A percentile compares a stretch with the other conserved stretches of the same genome.
phyloP scores from a whole-genome alignment of 768 basidiomycete genomes.

The Mrakia blollopis region DNA sequence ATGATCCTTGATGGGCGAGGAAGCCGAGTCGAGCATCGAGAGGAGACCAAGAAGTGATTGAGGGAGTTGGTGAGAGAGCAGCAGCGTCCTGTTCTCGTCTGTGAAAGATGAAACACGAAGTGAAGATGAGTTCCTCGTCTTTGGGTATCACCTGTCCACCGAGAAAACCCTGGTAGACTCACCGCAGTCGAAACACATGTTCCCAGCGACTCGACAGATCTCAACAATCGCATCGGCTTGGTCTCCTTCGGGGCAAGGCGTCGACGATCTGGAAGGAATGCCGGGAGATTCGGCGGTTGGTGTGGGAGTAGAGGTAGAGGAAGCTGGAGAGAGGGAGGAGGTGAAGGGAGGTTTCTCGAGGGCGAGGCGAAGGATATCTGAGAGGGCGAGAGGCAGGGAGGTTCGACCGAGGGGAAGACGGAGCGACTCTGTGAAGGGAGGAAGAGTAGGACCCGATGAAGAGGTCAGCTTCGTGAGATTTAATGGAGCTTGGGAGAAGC shows the following conservation, averaged over 20 bases:
- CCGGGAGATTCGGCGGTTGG: not conserved
- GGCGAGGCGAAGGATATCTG: constrained; percentile 24
- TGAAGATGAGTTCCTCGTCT: not conserved
- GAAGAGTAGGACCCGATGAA: not conserved
- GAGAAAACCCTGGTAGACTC: not conserved
- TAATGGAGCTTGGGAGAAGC: not conserved
- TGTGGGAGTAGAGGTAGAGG: not conserved
- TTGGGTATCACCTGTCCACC: too few species aligned
- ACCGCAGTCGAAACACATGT: constrained; percentile 31
- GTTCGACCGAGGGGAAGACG: constrained; percentile 22
- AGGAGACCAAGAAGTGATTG: constrained; percentile 17
- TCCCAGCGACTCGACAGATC: constrained; percentile 26
- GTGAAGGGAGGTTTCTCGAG: constrained; percentile 13
- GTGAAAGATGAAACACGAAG: not conserved
- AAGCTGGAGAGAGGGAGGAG: not conserved
- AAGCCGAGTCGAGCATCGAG: not conserved
- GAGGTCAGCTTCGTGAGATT: too few species aligned
- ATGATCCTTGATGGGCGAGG: constrained; percentile 46
- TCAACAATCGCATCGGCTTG: constrained; percentile 20
- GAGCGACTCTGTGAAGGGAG: constrained; percentile 9
- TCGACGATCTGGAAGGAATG: not conserved
- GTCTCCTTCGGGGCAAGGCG: constrained; percentile 1
- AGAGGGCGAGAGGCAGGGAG: constrained; percentile 16
- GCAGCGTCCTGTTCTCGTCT: constrained; percentile 25
- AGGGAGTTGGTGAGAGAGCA: constrained; percentile 19